Evolutionary conservation across 176 grass and related monocot species (phyloP), one percentile per base, ranked within the genome.

Genomic region (Oryza nivara): DNA sequence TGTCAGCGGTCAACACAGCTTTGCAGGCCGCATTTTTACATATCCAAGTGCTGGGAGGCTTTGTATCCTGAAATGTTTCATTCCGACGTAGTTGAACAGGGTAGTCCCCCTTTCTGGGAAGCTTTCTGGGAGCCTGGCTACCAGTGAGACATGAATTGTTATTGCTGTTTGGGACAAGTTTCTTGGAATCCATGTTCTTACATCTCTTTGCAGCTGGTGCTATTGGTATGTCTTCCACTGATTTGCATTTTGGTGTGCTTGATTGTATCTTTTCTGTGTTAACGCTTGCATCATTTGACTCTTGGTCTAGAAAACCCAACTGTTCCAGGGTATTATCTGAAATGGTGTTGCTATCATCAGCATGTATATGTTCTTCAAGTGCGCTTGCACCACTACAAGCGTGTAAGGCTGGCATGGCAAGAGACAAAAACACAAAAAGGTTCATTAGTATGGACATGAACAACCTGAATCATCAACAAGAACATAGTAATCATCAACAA

Each of bases 11-110:
- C 73, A 99, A 77, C 66, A 92, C 79, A 67, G 93, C 94, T 81
- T 99, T 99, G 85, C 96, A 99, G 22, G 96, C 93, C 72, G 94
- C 87, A 89, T 99, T 99, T 89, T 89, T 94, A 73, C 96, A 99
- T 48, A 94, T 87, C 96, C 96, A 94, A 40, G 81, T 89, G 51
- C 68, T 86, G 77, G 73, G 45, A 64, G 84, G 78, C 68, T 86
- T 92, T 80, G 19, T 32, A 60, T 82, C 79, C 52, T 75, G 67
- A 67, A 66, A 85, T 15, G 72, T 61, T 84, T 85, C 82, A 46
- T 76, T 78, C 77, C 69, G 83, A 86, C 23, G 28, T 70, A 86
- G 58, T 49, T 69, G 87, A 70, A 88, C 36, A 73, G 77, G 88
- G 71, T 78, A 72, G 4, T 36, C 88, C 12, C 83, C 83, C 76